Evolutionary conservation across 176 grass and related monocot genomes (phyloP).

Genomic region (Zoysia pacifica): DNA sequence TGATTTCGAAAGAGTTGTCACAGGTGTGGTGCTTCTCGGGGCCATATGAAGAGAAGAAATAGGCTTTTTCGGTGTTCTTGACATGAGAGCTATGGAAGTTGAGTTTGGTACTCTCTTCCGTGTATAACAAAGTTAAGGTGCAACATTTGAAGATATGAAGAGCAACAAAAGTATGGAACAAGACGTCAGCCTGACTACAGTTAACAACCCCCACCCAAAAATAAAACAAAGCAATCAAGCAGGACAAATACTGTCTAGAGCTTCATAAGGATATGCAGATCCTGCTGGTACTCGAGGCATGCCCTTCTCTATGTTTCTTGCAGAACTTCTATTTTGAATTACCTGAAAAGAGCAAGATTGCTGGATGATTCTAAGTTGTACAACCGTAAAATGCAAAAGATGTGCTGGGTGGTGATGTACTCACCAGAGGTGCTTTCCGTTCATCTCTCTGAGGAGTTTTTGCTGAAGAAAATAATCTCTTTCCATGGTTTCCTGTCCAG

Average conservation of each 20-base stretch:
- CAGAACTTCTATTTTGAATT: constrained; percentile 39
- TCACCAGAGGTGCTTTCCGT: constrained; percentile 35
- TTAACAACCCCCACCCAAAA: not conserved
- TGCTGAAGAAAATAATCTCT: constrained; percentile 55
- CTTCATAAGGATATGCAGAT: constrained; percentile 79
- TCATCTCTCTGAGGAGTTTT: constrained; percentile 43
- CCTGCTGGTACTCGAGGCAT: constrained; percentile 46
- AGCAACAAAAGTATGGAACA: not conserved
- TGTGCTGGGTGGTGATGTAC: constrained; percentile 1
- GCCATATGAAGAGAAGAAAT: constrained; percentile 41
- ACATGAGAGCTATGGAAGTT: constrained; percentile 47
- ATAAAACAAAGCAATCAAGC: not conserved
- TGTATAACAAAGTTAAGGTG: constrained; percentile 74
- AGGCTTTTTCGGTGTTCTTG: constrained; percentile 48
- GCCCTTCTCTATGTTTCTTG: constrained; percentile 33
- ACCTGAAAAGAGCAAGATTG: constrained; percentile 40
- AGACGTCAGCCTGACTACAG: not conserved
- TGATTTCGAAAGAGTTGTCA: constrained; percentile 38
- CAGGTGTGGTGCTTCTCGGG: constrained; percentile 42
- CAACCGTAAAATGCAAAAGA: constrained; percentile 1
- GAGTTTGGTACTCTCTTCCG: constrained; percentile 68
- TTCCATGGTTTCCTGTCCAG: not conserved
- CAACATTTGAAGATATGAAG: constrained; percentile 28
- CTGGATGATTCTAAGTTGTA: no score
- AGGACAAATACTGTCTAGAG: constrained; percentile 2